These are phyloP conservation scores for Blastocystis sp. DNA, from an alignment of 352 stramenopile species.

Conservation along the genomic window DNA sequence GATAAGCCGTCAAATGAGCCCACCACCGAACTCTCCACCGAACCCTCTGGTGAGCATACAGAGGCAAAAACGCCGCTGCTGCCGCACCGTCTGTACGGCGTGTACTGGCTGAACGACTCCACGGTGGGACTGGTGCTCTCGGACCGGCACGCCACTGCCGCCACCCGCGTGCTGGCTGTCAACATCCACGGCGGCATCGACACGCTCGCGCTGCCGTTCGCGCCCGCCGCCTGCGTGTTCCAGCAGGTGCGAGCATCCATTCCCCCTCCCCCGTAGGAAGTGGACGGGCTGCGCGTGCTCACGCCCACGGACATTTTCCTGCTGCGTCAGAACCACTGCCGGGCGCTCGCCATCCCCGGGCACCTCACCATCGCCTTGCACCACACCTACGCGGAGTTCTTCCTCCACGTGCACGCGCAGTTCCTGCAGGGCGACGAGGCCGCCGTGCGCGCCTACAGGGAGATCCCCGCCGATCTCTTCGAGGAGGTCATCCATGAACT, in stretches of 20 bases:
- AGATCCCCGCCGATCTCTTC: conserved; percentile 23
- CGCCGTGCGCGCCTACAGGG: neutral
- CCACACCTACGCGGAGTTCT: conserved; percentile 35
- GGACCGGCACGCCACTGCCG: neutral
- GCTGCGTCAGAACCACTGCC: conserved; percentile 39
- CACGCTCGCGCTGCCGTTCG: neutral
- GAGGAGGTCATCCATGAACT: conserved; percentile 30
- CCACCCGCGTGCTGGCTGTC: conserved; percentile 31
- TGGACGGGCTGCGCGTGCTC: conserved; percentile 51
- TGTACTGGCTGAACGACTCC: conserved; percentile 64
- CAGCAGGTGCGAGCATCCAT: conserved; percentile 3
- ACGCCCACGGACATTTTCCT: neutral
- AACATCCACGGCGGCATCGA: conserved; percentile 58
- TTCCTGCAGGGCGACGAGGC: conserved; percentile 17
- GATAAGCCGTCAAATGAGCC: too few species aligned
- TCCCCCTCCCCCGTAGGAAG: conserved; percentile 15
- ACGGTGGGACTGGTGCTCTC: conserved; percentile 34
- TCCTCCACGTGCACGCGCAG: conserved; percentile 29
- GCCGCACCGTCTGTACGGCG: neutral
- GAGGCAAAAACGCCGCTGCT: neutral
- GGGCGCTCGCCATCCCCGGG: conserved; percentile 31
- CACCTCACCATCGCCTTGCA: conserved; percentile 16
- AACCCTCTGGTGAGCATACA: too few species aligned
- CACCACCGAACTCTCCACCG: too few species aligned
- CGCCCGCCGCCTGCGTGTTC: conserved; percentile 12